Conservation (phyloP, 1,284 basidiomycete species). For the Papiliotrema nemorosa region DNA sequence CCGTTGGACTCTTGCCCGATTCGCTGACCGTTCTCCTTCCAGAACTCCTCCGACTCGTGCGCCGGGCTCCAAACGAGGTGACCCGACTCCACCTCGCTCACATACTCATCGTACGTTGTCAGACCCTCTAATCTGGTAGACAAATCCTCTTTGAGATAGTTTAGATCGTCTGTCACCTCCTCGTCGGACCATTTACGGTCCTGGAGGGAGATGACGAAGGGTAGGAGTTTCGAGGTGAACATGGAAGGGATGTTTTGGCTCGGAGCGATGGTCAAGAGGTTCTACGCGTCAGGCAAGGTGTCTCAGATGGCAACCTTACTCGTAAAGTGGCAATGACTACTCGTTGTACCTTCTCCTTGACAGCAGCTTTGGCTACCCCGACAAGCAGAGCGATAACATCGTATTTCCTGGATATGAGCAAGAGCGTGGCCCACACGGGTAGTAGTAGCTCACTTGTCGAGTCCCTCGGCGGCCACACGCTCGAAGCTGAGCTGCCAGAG, state of each 20-base stretch:
- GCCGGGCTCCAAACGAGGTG: constrained; percentile 92
- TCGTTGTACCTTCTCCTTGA: constrained; percentile 96
- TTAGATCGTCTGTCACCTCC: constrained; percentile 86
- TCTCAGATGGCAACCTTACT: constrained; percentile 51
- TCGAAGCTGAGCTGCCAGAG: constrained; percentile 95
- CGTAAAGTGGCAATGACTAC: constrained; percentile 91
- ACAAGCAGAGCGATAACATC: constrained; percentile 85
- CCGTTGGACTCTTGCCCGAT: constrained; percentile 80
- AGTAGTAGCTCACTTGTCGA: constrained; percentile 61
- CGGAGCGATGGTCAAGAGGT: constrained; percentile 62
- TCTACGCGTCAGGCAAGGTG: constrained; percentile 53
- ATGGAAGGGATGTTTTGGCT: constrained; percentile 82
- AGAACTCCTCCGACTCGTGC: constrained; percentile 94
- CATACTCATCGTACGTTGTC: constrained; percentile 96
- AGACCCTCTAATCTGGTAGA: constrained; percentile 77
- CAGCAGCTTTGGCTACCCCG: constrained; percentile 79
- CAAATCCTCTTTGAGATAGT: constrained; percentile 78
- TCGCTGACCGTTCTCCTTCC: constrained; percentile 89
- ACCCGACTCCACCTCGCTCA: constrained; percentile 82
- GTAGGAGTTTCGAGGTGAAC: constrained; percentile 81
- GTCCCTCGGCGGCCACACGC: constrained; percentile 71
- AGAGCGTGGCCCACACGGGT: neutral
- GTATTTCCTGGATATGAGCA: constrained; percentile 62
- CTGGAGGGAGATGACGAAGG: constrained; percentile 78
- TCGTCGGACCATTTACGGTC: constrained; percentile 91